Base-by-base conservation (phyloP, 805 yeast genomes). In the Wickerhamiella vanderwaltii region DNA sequence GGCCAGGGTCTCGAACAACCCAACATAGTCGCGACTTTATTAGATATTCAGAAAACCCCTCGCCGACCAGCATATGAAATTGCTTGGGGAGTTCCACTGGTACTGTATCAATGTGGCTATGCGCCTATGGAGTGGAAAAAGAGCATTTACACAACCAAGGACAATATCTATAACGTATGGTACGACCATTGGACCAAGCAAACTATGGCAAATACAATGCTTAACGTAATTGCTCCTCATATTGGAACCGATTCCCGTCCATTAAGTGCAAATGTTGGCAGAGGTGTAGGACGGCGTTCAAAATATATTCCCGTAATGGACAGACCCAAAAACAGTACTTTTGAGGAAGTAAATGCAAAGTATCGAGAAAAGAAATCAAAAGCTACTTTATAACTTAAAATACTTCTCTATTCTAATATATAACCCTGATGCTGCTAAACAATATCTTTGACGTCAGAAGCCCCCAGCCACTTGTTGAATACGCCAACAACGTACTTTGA, bases 51-150 rank as follows among this genome's bases (percentile, higher is more conserved):
- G 3, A 63, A 60, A 29, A 65, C 61, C 39, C 84, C 93, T 0
- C 61, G 73, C 23, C 75, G 78, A 48, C 98, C 98, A 1, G 62
- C 69, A 3, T 91, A 80, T 55, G 86, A 77, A 31, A 83, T 88
- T 83, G 97, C 95, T 0, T 72, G 79, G 54, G 97, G 88, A 49
- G 63, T 79, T 5, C 98, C 98, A 1, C 65, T 91, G 50, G 77
- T 88, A 3, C 62, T 91, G 30, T 86, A 79, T 56, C 94, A 88
- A 54, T 88, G 97, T 59, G 73, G 71, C 11, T 91, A 73, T 55
- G 74, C 75, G 6, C 69, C 68, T 2, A 67, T 86, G 61, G 77
- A 75, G 48, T 88, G 95, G 94, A 17, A 35, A 35, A 18, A 45
- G 17, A 37, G 57, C 50, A 6, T 32, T 31, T 40, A 46, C 44